Evolutionary conservation across 1,284 basidiomycete species (phyloP), one percentile per base, ranked within the genome.

Genomic region (Golubevia pallescens): DNA sequence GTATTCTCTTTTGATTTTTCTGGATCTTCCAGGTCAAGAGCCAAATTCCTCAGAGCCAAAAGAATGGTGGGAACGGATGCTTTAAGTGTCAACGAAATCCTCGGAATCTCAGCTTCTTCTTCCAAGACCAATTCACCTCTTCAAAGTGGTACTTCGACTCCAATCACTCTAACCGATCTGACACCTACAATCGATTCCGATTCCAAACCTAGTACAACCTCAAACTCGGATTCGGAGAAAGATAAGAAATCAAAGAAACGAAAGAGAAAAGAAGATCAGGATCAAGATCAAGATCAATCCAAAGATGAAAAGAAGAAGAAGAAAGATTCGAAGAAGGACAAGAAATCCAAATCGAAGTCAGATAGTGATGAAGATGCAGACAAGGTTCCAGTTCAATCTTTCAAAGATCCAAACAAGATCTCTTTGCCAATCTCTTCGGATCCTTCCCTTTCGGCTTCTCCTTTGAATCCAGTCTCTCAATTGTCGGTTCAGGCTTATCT

Each of bases 1-100:
- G 5, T 38, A 2, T 14, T 58, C 14, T 16, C 20, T 14, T 34
- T 58, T n/a, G 3, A 7, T 23, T 42, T n/a, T 38, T 34, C 19
- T 65, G n/a, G 20, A 57, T 28, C 24, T 16, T 8, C 14, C 54
- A 70, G 65, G 24, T 62, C 61, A 1, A 74, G 81, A 53, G 80
- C 81, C 54, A 79, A 79, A 63, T 84, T 79, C 63, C 61, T 81
- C n/a, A 73, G 75, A 10, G 81, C 81, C 3, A 84, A 84, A 61
- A 68, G 76, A 21, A 70, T 82, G 72, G 75, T 78, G 14, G 54
- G 73, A 16, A 68, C 62, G 23, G 75, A 77, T 21, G 64, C 72
- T 3, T 62, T 65, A 23, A 75, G 76, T 58, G 71, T 83, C 69
- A 83, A 83, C 57, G 80, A 83, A 61, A 83, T 83, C 19, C 67